Conservation (phyloP, 1,139 yeast species). For the Blastobotrys proliferans region DNA sequence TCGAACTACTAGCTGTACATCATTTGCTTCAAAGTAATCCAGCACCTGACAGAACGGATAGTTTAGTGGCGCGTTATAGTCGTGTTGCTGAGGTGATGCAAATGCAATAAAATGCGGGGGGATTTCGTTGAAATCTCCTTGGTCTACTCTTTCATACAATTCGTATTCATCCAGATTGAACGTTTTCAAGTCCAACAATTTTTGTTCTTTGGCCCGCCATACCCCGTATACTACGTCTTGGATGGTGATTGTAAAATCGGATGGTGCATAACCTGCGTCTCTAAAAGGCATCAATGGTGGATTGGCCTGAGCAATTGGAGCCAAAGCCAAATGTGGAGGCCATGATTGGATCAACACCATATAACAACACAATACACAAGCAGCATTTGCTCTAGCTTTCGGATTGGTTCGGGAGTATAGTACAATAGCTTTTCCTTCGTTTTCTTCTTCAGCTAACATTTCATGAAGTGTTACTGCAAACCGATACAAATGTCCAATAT, state of each 20-base stretch:
- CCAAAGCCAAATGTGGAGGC: slow-evolving; percentile 97
- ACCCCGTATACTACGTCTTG: slow-evolving; percentile 94
- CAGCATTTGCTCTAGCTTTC: slow-evolving; percentile 85
- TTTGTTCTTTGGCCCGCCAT: slow-evolving; percentile 97
- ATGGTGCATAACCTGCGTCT: slow-evolving; percentile 95
- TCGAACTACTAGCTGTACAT: slow-evolving; percentile 86
- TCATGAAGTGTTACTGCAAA: slow-evolving; percentile 94
- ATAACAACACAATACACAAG: slow-evolving; percentile 88
- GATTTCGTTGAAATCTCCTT: slow-evolving; percentile 90
- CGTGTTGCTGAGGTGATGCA: slow-evolving; percentile 89
- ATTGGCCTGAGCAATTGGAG: slow-evolving; percentile 86
- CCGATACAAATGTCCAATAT: slow-evolving; percentile 86
- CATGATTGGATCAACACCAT: slow-evolving; percentile 94
- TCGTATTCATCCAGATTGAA: slow-evolving; percentile 91
- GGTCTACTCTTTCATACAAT: slow-evolving; percentile 90
- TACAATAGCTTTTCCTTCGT: slow-evolving; percentile 85
- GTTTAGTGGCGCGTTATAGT: slow-evolving; percentile 32
- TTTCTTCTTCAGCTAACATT: slow-evolving; percentile 76
- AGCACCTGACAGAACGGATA: slow-evolving; percentile 65
- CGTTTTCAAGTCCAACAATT: slow-evolving; percentile 78
- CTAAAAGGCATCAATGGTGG: slow-evolving; percentile 94
- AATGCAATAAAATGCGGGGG: slow-evolving; percentile 95
- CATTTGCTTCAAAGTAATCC: slow-evolving; percentile 62
- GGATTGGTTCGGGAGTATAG: slow-evolving; percentile 81
- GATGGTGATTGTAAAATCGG: slow-evolving; percentile 87